phyloP scores from a whole-genome alignment of 2,329 filamentous ascomycete genomes.

The Botryotinia globosa region DNA sequence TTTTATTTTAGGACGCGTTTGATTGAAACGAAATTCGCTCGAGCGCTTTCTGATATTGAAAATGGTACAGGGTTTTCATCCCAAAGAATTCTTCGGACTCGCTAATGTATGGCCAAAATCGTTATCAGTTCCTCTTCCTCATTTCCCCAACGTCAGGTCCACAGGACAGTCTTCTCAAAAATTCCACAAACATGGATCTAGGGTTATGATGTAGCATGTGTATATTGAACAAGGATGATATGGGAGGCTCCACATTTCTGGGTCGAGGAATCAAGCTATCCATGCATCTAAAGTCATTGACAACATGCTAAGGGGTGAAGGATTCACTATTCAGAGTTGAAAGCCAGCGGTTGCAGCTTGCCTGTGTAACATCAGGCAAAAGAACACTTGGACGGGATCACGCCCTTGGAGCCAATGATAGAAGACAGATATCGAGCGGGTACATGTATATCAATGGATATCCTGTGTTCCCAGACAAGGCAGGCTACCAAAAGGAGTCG shows the following conservation, averaged over 20 bases:
- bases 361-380: slow-evolving; percentile 9
- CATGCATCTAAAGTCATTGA: slow-evolving; percentile 4
- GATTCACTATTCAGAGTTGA: neutral
- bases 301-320: neutral
- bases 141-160: slow-evolving; percentile 8
- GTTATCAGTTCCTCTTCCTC: slow-evolving; percentile 15
- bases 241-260: slow-evolving; percentile 11
- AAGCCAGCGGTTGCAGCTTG: slow-evolving; percentile 7
- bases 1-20: neutral
- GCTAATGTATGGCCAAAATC: slow-evolving; percentile 2
- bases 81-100: neutral
- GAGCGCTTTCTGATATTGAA: neutral
- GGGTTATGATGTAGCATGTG: neutral
- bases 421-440: neutral
- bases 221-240: neutral
- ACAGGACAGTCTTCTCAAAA: slow-evolving; percentile 1
- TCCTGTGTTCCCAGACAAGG: neutral
- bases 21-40: neutral
- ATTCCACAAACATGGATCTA: slow-evolving; percentile 10
- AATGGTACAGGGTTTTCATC: neutral
- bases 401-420: neutral
- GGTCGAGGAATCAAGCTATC: slow-evolving; percentile 2
- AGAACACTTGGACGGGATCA: neutral
- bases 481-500: neutral
- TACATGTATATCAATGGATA: neutral